Percentiles rank a stretch among this genome's conserved stretches.
These are phyloP conservation scores for Penicillium sp. DNA, from an alignment of 2,329 filamentous ascomycete species.

Conservation along the genomic window DNA sequence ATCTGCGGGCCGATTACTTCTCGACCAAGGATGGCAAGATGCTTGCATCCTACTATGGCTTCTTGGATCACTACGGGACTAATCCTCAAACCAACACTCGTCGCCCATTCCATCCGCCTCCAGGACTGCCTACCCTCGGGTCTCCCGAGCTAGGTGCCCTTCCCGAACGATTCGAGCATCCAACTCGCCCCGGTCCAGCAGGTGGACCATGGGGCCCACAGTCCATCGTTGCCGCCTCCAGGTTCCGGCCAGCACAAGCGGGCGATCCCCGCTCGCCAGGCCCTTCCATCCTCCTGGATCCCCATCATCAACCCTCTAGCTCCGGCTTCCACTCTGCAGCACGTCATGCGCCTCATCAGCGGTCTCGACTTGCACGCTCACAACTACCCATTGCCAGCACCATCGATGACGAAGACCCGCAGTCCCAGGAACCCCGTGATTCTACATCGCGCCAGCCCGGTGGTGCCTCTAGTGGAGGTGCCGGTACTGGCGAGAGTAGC, in stretches of 20 bases:
- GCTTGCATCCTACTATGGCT: slow-evolving; percentile 95
- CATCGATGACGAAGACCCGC: slow-evolving; percentile 40
- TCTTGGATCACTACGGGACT: slow-evolving; percentile 87
- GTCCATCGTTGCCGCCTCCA: slow-evolving; percentile 37
- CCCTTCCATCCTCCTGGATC: slow-evolving; percentile 54
- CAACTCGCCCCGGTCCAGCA: slow-evolving; percentile 28
- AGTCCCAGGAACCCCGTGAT: slow-evolving; percentile 25
- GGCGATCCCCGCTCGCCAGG: slow-evolving; percentile 46
- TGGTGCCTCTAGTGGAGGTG: slow-evolving; percentile 45
- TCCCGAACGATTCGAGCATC: slow-evolving; percentile 44
- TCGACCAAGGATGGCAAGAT: slow-evolving; percentile 96
- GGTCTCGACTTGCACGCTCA: slow-evolving; percentile 40
- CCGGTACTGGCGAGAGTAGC: slow-evolving; percentile 60
- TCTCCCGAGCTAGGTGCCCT: slow-evolving; percentile 59
- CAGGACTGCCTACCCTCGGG: slow-evolving; percentile 73
- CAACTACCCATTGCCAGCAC: slow-evolving; percentile 35
- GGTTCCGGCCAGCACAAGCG: slow-evolving; percentile 31
- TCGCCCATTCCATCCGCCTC: slow-evolving; percentile 74
- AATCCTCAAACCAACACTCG: slow-evolving; percentile 62
- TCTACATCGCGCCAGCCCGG: slow-evolving; percentile 28
- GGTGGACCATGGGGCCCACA: slow-evolving; percentile 35
- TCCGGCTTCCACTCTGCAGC: slow-evolving; percentile 44
- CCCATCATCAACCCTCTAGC: slow-evolving; percentile 53
- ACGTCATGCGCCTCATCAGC: slow-evolving; percentile 36
- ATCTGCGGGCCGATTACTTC: slow-evolving; percentile 89